Conservation (phyloP, 345 rosid species). For the Arabis hirsuta region DNA sequence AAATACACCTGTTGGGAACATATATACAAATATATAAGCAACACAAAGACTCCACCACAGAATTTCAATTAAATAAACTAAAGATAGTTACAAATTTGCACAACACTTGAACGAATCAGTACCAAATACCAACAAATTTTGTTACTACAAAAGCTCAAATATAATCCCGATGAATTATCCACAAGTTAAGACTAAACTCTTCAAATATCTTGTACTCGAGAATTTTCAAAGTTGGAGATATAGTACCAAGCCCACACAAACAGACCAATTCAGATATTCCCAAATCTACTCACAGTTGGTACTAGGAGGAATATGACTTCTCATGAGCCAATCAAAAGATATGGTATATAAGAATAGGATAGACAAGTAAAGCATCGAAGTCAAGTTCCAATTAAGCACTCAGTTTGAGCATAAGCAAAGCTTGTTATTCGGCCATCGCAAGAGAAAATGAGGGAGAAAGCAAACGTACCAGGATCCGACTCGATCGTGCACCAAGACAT, state of each 20-base stretch:
- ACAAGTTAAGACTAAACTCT: neutral
- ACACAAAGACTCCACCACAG: neutral
- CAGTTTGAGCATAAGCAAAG: neutral
- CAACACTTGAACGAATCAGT: too few species aligned
- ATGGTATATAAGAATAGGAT: neutral
- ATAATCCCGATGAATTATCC: neutral
- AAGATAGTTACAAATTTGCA: neutral
- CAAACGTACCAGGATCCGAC: constrained; percentile 86
- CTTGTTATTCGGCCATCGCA: neutral
- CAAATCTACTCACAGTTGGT: neutral
- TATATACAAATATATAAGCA: neutral
- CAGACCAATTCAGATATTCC: neutral
- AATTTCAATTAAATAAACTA: neutral
- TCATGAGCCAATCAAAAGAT: neutral
- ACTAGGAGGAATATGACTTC: neutral
- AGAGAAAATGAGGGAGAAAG: neutral
- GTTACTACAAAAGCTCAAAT: neutral
- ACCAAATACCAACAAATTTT: neutral
- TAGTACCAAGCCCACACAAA: neutral
- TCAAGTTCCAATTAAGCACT: neutral
- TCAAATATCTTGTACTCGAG: neutral
- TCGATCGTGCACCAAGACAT: constrained; percentile 99
- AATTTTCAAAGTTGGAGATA: neutral
- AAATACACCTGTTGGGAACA: constrained; percentile 74
- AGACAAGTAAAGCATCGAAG: constrained; percentile 8